A percentile compares a stretch with the other conserved stretches of the same genome.
Evolutionary conservation across 257 asterid genomes (phyloP).

Genomic region (Pogostemon cablin): DNA sequence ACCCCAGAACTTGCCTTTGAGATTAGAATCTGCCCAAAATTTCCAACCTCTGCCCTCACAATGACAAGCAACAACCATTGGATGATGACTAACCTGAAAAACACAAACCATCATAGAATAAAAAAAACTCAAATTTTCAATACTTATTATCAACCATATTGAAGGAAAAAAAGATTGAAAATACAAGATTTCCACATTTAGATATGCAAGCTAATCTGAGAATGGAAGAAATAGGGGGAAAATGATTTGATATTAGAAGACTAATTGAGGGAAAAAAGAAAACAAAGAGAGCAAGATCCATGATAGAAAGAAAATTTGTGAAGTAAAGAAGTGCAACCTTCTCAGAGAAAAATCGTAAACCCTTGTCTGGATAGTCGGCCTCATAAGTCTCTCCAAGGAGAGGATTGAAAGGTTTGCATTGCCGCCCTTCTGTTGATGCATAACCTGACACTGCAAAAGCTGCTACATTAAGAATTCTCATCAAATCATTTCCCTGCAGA

Average conservation of each 20-base stretch:
- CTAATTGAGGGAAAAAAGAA: background rate
- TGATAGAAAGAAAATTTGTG: constrained; percentile 20
- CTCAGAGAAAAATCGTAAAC: constrained; percentile 89
- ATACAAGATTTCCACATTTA: background rate
- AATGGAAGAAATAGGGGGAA: constrained; percentile 21
- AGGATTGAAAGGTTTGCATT: constrained; percentile 99
- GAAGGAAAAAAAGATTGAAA: background rate
- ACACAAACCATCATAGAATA: constrained; percentile 2
- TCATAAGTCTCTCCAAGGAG: constrained; percentile 98
- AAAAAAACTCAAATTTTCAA: background rate
- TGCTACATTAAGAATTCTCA: constrained; percentile 91
- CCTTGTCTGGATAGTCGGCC: constrained; percentile 99
- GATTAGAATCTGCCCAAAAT: constrained; percentile 98
- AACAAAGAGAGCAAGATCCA: background rate
- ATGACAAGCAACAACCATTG: constrained; percentile 97
- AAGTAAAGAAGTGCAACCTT: constrained; percentile 55
- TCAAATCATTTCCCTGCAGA: constrained; percentile 93
- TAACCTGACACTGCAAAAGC: constrained; percentile 99
- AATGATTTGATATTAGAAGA: background rate
- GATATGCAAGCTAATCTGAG: constrained; percentile 11
- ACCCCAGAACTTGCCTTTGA: constrained; percentile 99
- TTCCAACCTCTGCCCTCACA: constrained; percentile 98
- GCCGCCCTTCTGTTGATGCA: constrained; percentile 97
- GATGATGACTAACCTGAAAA: constrained; percentile 97
- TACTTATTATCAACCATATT: background rate